Percentiles rank a stretch among this genome's conserved stretches.
phyloP scores from a whole-genome alignment of 805 yeast genomes.

The Yarrowia porcina region DNA sequence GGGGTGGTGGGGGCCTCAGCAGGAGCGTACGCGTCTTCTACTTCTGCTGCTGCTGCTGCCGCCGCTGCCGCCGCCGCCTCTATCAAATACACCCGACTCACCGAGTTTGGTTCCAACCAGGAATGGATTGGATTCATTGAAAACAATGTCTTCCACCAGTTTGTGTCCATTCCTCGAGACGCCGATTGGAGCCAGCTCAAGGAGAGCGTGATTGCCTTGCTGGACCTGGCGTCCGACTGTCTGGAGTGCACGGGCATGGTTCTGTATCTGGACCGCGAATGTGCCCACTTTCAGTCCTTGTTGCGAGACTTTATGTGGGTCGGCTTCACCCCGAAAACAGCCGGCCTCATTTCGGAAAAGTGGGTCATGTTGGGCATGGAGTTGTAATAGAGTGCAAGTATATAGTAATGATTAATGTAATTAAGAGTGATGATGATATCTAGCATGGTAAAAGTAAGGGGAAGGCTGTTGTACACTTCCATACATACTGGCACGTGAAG shows the following conservation, averaged over 20 bases:
- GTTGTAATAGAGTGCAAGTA: background rate
- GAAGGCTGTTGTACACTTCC: too few species aligned
- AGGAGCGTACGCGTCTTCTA: background rate
- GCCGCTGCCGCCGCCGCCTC: constrained; percentile 1
- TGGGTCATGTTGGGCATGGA: constrained; percentile 24
- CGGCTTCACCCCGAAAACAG: constrained; percentile 19
- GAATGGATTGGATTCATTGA: constrained; percentile 25
- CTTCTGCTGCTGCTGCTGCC: background rate
- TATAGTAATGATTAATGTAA: background rate
- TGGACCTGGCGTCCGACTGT: constrained; percentile 23
- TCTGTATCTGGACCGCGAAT: constrained; percentile 11
- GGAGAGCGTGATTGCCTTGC: constrained; percentile 14
- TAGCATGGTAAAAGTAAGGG: too few species aligned
- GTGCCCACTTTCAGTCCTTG: constrained; percentile 1
- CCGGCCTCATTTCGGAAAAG: constrained; percentile 14
- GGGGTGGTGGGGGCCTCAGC: background rate
- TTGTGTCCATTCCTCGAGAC: constrained; percentile 17
- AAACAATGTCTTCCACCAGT: constrained; percentile 20
- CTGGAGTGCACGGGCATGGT: constrained; percentile 23
- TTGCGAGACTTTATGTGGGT: constrained; percentile 25
- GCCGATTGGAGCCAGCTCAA: constrained; percentile 21
- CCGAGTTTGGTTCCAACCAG: constrained; percentile 13
- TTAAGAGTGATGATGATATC: background rate
- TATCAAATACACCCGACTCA: constrained; percentile 6
- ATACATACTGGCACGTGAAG: too few species aligned